phyloP scores from a whole-genome alignment of 2,329 filamentous ascomycete species.

The Cercospora brassicicola region DNA sequence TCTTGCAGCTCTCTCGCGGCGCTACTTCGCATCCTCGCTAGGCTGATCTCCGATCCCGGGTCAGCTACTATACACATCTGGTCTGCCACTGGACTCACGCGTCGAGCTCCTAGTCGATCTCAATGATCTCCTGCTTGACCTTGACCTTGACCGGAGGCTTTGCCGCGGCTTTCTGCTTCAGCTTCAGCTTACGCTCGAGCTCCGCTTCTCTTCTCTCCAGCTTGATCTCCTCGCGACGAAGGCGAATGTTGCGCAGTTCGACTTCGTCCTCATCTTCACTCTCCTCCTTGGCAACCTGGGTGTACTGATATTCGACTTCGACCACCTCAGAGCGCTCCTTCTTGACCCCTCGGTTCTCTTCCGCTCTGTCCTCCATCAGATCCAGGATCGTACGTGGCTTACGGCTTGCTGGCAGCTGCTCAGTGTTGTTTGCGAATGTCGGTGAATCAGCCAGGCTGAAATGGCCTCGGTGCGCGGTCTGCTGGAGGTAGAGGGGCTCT shows the following conservation, averaged over 20 bases:
- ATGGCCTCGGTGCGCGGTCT: no score
- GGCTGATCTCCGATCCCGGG: background rate
- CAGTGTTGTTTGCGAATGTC: no score
- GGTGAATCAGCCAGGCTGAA: no score
- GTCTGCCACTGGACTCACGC: background rate
- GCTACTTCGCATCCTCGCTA: background rate
- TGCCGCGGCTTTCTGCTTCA: background rate
- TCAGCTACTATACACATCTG: background rate
- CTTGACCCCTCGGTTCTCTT: background rate
- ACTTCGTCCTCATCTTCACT: background rate
- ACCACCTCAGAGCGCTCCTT: background rate
- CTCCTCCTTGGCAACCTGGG: background rate
- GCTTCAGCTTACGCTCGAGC: background rate
- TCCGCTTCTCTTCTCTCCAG: background rate
- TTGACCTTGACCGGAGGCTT: background rate
- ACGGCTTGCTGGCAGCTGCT: no score
- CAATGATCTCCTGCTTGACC: background rate
- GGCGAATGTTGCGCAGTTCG: background rate
- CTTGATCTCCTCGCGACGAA: background rate
- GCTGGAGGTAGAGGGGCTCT: no score
- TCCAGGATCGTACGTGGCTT: no score
- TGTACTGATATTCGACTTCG: background rate
- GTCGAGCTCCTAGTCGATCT: background rate
- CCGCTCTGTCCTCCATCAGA: no score
- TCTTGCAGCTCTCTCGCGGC: background rate